A percentile compares a stretch with the other conserved stretches of the same genome.
These are phyloP conservation scores for Kluyveromyces wickerhamii DNA, from an alignment of 805 yeast species.

Conservation along the genomic window DNA sequence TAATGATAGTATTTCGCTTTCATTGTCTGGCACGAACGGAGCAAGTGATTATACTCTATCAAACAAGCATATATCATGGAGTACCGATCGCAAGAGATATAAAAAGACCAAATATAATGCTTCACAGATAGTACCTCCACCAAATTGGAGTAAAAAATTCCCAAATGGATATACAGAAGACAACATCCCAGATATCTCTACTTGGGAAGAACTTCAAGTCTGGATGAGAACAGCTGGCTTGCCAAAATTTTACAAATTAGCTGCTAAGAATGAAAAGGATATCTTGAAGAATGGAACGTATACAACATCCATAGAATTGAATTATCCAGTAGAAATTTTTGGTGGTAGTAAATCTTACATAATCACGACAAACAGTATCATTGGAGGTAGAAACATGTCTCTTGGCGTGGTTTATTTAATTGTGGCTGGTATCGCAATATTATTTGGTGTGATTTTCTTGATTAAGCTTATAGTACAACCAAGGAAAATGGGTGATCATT, in stretches of 20 bases:
- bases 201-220: constrained; percentile 66
- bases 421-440: constrained; percentile 68
- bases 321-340: constrained; percentile 74
- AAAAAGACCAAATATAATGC: constrained; percentile 55
- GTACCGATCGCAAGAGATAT: constrained; percentile 54
- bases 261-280: constrained; percentile 58
- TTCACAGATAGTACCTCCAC: constrained; percentile 68
- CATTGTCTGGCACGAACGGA: constrained; percentile 31
- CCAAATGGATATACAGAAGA: constrained; percentile 69
- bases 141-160: constrained; percentile 64
- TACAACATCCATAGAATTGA: constrained; percentile 54
- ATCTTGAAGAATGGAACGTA: constrained; percentile 61
- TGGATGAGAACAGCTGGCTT: constrained; percentile 94
- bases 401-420: constrained; percentile 79
- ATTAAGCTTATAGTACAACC: constrained; percentile 78
- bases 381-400: constrained; percentile 84
- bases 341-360: constrained; percentile 88
- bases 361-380: constrained; percentile 68
- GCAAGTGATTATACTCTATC: constrained; percentile 35
- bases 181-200: constrained; percentile 60
- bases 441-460: constrained; percentile 68
- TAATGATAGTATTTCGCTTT: constrained; percentile 62
- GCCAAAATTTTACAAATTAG: constrained; percentile 80
- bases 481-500: constrained; percentile 76
- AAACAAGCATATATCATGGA: constrained; percentile 60